Evolutionary conservation across 495 filamentous ascomycete species (phyloP), one percentile per base, ranked within the genome.

Genomic region (Penicillium antarcticum): DNA sequence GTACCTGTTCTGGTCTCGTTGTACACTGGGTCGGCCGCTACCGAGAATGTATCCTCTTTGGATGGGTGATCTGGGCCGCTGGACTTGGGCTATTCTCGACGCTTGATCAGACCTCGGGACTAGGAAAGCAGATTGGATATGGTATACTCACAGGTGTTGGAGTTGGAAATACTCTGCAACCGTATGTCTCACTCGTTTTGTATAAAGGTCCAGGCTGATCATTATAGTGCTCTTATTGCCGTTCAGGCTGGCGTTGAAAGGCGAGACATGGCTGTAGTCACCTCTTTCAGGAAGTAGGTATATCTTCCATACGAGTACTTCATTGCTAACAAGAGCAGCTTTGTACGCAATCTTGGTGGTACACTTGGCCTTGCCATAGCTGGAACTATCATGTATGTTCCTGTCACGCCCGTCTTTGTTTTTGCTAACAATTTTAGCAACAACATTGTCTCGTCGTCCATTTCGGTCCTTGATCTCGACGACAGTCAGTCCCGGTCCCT

Each of bases 61-160:
- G 78, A 8, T 81, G 74, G 74, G 52, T 73, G 2, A 64, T 74
- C 16, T 81, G 78, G 78, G 74, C 77, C 18, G 62, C 79, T 19
- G 77, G 76, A 4, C 68, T 80, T 6, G 77, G 78, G 13, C 60
- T 81, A 12, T 75, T 80, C 56, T 81, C 78, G 0, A 81, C 77
- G 2, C 63, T 81, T 1, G 68, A 79, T 46, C 58, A 74, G 53
- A 62, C 64, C 5, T 76, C 77, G 11, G 71, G 75, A 10, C 45
- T 80, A 8, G 78, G 72, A 7, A 80, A 80, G 48, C 77, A 80
- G 48, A 73, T 81, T 42, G 78, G 78, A 41, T 81, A 80, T 55
- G 68, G 63, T 3, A 51, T 80, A 21, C 54, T 81, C 31, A 79
- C 76, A 5, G 78, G 78, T 24, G 67, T 78, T 1, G 78, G 78